Evolutionary conservation across 2,329 filamentous ascomycete genomes (phyloP), one percentile per base, ranked within the genome.

Genomic region (Fusarium stilboides): DNA sequence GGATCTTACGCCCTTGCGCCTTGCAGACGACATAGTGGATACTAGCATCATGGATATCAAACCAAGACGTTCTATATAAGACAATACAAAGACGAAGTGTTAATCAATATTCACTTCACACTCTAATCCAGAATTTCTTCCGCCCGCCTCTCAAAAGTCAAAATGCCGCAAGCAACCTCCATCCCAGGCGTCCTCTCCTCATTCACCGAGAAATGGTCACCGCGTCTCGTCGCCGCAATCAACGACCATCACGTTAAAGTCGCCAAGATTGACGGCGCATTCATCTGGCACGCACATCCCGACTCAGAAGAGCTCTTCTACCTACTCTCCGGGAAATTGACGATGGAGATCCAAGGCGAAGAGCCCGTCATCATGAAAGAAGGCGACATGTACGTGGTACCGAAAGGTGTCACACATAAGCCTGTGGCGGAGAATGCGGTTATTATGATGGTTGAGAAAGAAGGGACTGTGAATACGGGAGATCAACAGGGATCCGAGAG

Each of bases 261-360:
- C 43, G 80, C 78, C 51, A 80, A 79, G 24, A 75, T 81, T 8
- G 74, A 80, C 57, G 81, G 80, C 2, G 65, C 69, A 14, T 83
- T 83, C 43, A 76, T 82, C 22, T 82, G 79, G 76, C 81, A 83
- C 49, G 72, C 78, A 0, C 81, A 83, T 44, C 77, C 77, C 1
- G 75, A 81, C 8, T 80, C 80, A 2, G 81, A 83, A 44, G 81
- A 83, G 31, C 64, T 81, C 2, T 83, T 83, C 52, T 81, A 81
- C 44, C 57, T 81, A 8, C 53, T 83, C 0, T 76, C 75, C 0
- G 81, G 81, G 10, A 76, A 75, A 7, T 46, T 82, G 12, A 76
- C 63, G 0, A 77, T 81, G 57, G 75, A 79, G 19, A 75, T 81
- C 2, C 76, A 80, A 46, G 75, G 65, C 0, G 47, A 68, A 12